Percentiles rank a stretch among this genome's conserved stretches.
These are phyloP conservation scores for Cladorrhinum sp. DNA, from an alignment of 2,329 filamentous ascomycete species.

Conservation along the genomic window DNA sequence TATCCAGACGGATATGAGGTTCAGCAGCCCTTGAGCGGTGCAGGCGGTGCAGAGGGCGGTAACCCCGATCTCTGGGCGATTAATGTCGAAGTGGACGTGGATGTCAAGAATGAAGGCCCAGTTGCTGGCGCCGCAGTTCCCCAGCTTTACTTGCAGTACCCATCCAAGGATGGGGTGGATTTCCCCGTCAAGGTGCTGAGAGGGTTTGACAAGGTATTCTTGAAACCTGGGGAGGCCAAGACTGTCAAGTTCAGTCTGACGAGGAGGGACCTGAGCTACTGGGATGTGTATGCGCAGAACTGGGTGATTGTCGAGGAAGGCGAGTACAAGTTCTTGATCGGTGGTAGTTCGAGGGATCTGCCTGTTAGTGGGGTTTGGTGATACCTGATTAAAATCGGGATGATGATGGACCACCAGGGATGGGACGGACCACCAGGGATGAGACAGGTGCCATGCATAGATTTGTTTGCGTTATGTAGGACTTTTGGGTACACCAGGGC, in stretches of 20 bases:
- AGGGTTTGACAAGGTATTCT: conserved; percentile 67
- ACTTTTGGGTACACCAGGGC: too few relatives aligned
- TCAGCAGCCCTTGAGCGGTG: conserved; percentile 52
- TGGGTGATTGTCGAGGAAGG: conserved; percentile 51
- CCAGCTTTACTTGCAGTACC: conserved; percentile 48
- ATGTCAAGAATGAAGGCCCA: conserved; percentile 53
- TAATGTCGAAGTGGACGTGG: conserved; percentile 48
- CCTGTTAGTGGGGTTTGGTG: conserved; percentile 23
- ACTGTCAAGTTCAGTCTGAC: conserved; percentile 58
- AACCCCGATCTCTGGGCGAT: conserved; percentile 63
- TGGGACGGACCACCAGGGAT: too few relatives aligned
- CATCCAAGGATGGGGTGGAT: conserved; percentile 43
- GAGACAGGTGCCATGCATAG: too few relatives aligned
- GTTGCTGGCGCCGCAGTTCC: conserved; percentile 42
- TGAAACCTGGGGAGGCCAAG: conserved; percentile 52
- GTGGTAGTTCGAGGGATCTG: conserved; percentile 27
- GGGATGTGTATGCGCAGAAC: conserved; percentile 65
- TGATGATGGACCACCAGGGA: too few relatives aligned
- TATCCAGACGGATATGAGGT: conserved; percentile 57
- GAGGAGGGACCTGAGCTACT: conserved; percentile 69
- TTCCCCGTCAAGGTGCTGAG: conserved; percentile 68
- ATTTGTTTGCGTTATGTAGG: too few relatives aligned
- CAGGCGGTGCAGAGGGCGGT: conserved; percentile 67
- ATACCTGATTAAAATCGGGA: too few relatives aligned
- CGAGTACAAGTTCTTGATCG: conserved; percentile 26